These are phyloP conservation scores for Vigna mungo DNA, from an alignment of 306 rosid species.

Conservation along the genomic window DNA sequence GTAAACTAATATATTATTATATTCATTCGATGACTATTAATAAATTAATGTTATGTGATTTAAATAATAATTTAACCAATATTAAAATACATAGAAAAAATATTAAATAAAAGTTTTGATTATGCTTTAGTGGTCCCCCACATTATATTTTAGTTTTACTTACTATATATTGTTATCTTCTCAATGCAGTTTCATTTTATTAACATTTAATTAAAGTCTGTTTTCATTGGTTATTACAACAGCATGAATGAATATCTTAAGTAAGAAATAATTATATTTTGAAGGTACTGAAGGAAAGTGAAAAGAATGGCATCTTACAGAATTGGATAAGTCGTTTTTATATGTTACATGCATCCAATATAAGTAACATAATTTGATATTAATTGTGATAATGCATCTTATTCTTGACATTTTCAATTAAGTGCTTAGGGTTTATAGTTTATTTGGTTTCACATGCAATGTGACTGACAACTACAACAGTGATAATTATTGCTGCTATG, in stretches of 20 bases:
- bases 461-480: conserved; percentile 47
- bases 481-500: conserved; percentile 47
- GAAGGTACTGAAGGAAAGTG: conserved; percentile 27
- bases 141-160: background rate
- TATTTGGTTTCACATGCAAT: conserved; percentile 67
- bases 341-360: background rate
- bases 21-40: no score
- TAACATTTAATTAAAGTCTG: conserved; percentile 34
- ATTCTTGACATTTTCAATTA: conserved; percentile 32
- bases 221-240: conserved; percentile 36
- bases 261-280: background rate
- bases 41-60: no score
- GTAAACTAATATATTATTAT: no score
- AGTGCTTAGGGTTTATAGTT: conserved; percentile 17
- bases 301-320: conserved; percentile 41
- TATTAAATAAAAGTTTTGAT: no score
- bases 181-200: background rate
- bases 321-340: background rate
- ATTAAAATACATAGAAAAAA: no score
- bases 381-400: conserved; percentile 40
- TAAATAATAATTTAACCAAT: no score
- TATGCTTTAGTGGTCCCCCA: background rate
- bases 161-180: conserved; percentile 35
- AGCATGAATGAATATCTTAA: conserved; percentile 25
- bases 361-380: conserved; percentile 18